A percentile compares a stretch with the other conserved stretches of the same genome.
phyloP scores from a whole-genome alignment of 345 rosid species.

The Acer yangbiense region DNA sequence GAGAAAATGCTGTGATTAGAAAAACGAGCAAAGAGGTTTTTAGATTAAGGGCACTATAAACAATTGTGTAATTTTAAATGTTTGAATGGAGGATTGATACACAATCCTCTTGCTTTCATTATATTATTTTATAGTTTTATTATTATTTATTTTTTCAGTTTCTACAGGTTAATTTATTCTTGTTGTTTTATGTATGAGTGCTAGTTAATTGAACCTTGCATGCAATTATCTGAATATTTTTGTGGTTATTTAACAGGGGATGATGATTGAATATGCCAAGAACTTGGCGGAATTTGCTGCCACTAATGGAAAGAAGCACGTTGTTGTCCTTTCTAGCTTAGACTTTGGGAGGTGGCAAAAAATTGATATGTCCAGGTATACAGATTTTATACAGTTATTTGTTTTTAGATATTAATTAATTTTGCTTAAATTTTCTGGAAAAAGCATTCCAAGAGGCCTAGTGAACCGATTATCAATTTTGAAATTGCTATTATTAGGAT shows the following conservation, averaged over 20 bases:
- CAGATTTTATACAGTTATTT: background rate
- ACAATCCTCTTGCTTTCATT: too few species aligned
- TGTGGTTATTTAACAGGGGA: constrained; percentile 54
- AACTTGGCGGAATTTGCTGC: constrained; percentile 80
- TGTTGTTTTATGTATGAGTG: background rate
- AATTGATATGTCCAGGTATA: constrained; percentile 83
- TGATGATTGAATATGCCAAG: constrained; percentile 76
- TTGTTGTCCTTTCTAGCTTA: constrained; percentile 72
- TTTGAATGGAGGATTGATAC: too few species aligned
- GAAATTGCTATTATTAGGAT: background rate
- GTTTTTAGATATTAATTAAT: background rate
- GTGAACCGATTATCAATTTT: background rate
- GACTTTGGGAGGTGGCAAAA: constrained; percentile 87
- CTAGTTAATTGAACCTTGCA: background rate
- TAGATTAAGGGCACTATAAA: too few species aligned
- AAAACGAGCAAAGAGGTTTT: too few species aligned
- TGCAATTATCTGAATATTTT: constrained; percentile 9
- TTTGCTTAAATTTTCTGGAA: background rate
- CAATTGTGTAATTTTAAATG: too few species aligned
- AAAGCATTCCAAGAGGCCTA: background rate
- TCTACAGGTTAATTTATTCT: background rate
- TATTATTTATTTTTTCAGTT: background rate
- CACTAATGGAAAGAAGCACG: constrained; percentile 72
- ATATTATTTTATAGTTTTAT: too few species aligned
- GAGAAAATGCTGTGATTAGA: too few species aligned